Conservation (phyloP, 2,329 filamentous ascomycete species). For the Diaporthe destruens region DNA sequence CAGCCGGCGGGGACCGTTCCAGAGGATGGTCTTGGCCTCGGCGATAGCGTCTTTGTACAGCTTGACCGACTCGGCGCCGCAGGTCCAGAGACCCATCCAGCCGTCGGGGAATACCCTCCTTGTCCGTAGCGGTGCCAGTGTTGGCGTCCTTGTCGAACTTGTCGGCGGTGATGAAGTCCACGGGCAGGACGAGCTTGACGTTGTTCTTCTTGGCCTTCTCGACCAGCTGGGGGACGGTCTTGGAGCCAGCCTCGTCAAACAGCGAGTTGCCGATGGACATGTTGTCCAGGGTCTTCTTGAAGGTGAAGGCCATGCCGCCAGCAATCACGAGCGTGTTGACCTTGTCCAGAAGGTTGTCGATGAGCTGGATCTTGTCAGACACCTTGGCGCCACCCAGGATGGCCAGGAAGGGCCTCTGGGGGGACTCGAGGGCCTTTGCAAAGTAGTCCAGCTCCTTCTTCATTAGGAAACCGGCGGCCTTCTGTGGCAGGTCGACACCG, state of each 20-base stretch:
- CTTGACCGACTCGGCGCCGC: conserved; percentile 87
- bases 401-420: conserved; percentile 95
- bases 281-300: conserved; percentile 97
- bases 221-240: conserved; percentile 88
- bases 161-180: conserved; percentile 96
- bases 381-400: conserved; percentile 99
- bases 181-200: conserved; percentile 93
- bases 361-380: conserved; percentile 99
- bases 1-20: conserved; percentile 98
- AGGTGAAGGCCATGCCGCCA: conserved; percentile 98
- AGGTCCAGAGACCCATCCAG: conserved; percentile 98
- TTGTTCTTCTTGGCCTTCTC: conserved; percentile 97
- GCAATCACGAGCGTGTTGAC: conserved; percentile 97
- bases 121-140: conserved; percentile 84
- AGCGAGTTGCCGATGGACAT: conserved; percentile 91
- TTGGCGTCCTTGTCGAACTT: conserved; percentile 91
- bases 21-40: conserved; percentile 95
- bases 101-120: conserved; percentile 94
- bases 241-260: conserved; percentile 93
- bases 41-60: conserved; percentile 89
- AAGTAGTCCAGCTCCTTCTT: conserved; percentile 99
- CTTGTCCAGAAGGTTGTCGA: conserved; percentile 98
- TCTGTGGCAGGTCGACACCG: conserved; percentile 93
- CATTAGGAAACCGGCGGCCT: conserved; percentile 97
- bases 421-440: conserved; percentile 92